Conservation (phyloP, 2,329 filamentous ascomycete species). For the Dryadomyces quercus-mongolicae region DNA sequence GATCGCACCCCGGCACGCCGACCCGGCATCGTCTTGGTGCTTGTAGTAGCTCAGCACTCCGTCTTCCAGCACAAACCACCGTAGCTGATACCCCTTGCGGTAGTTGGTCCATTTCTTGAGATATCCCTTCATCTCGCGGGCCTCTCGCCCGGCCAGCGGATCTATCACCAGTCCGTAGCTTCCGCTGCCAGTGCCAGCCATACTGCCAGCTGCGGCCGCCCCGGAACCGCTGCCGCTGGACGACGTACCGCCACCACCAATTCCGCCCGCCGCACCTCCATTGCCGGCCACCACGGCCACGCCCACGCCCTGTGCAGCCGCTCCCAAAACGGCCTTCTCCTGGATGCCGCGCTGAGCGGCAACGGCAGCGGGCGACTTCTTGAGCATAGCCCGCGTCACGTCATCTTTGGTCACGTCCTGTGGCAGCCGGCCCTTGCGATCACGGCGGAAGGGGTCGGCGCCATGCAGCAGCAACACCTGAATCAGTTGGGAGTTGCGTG, state of each 20-base stretch:
- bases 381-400: conserved; percentile 73
- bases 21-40: conserved; percentile 93
- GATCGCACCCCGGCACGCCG: conserved; percentile 91
- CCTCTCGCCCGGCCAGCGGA: conserved; percentile 65
- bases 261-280: not conserved
- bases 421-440: conserved; percentile 88
- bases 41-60: conserved; percentile 98
- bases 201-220: not conserved
- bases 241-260: not conserved
- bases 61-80: conserved; percentile 97
- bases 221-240: not conserved
- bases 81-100: conserved; percentile 86
- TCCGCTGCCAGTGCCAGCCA: not conserved
- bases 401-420: conserved; percentile 97
- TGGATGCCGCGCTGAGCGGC: conserved; percentile 92
- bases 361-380: conserved; percentile 86
- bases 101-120: conserved; percentile 99
- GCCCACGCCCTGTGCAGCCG: conserved; percentile 44
- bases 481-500: conserved; percentile 75
- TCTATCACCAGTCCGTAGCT: conserved; percentile 21
- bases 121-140: conserved; percentile 95
- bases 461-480: conserved; percentile 86
- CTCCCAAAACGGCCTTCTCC: conserved; percentile 89
- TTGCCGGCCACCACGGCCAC: not conserved
- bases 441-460: conserved; percentile 87